Evolutionary conservation across 352 stramenopile species (phyloP).

Genomic region (Globisporangium cylindrosporum): DNA sequence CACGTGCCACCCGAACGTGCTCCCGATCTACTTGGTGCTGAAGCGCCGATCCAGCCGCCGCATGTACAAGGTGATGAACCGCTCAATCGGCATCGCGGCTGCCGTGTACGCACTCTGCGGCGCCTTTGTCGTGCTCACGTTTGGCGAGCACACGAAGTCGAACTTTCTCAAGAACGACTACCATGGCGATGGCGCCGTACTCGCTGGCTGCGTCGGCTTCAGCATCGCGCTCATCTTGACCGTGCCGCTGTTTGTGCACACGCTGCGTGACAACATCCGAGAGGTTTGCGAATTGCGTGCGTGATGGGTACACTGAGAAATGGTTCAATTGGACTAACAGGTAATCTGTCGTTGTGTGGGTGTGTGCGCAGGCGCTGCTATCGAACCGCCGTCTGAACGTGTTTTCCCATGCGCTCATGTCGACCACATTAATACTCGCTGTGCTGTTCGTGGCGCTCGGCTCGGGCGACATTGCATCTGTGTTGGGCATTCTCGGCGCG

Average conservation of each 20-base stretch:
- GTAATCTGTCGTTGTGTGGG: background rate
- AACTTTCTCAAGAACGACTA: constrained; percentile 91
- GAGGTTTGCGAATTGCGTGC: constrained; percentile 27
- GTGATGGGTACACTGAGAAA: background rate
- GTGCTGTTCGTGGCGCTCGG: constrained; percentile 64
- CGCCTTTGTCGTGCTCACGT: constrained; percentile 84
- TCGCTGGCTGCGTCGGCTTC: constrained; percentile 73
- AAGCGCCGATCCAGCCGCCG: constrained; percentile 76
- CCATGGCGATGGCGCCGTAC: constrained; percentile 60
- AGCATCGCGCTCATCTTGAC: constrained; percentile 81
- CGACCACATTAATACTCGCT: constrained; percentile 30
- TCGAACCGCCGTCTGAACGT: constrained; percentile 47
- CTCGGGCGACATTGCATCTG: constrained; percentile 75
- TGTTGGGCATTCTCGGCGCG: constrained; percentile 78
- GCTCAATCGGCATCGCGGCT: constrained; percentile 74
- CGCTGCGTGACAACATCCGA: constrained; percentile 79
- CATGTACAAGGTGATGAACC: constrained; percentile 89
- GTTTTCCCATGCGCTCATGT: constrained; percentile 49
- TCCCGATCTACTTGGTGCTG: constrained; percentile 88
- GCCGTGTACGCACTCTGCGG: constrained; percentile 76
- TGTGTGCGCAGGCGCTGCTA: constrained; percentile 29
- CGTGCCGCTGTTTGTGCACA: constrained; percentile 84
- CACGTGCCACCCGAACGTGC: constrained; percentile 87
- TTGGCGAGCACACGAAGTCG: constrained; percentile 66
- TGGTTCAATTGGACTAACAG: background rate